Evolutionary conservation across 371 early-diverging fungal species (phyloP).

Genomic region (Thermomucor indicae-seudaticae): DNA sequence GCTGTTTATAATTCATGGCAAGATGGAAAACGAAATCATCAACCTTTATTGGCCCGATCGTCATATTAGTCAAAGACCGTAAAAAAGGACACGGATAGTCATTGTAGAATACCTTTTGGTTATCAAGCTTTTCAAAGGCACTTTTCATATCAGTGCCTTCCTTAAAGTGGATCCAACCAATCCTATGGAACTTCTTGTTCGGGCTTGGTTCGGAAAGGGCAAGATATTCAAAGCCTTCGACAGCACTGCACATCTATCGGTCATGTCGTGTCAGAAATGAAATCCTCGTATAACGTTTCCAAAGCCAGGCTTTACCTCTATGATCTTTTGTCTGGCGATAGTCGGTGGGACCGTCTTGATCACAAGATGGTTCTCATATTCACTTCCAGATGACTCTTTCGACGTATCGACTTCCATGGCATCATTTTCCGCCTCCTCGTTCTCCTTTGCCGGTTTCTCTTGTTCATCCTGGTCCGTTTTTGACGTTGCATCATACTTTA

Average conservation of each 20-base stretch:
- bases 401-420: background rate
- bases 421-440: constrained; percentile 17
- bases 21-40: constrained; percentile 77
- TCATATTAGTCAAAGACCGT: background rate
- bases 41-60: constrained; percentile 34
- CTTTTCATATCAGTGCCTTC: constrained; percentile 76
- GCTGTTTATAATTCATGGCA: constrained; percentile 57
- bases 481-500: constrained; percentile 51
- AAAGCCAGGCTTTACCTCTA: constrained; percentile 50
- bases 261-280: background rate
- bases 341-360: constrained; percentile 81
- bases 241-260: constrained; percentile 60
- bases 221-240: constrained; percentile 80
- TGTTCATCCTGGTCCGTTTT: constrained; percentile 20
- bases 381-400: too few species aligned
- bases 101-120: constrained; percentile 28
- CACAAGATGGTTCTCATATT: constrained; percentile 60
- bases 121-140: constrained; percentile 63
- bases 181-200: constrained; percentile 77
- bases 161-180: constrained; percentile 91
- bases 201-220: constrained; percentile 86
- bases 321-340: constrained; percentile 66
- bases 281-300: background rate
- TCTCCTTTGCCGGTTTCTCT: constrained; percentile 6
- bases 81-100: background rate